Conservation (phyloP, 2,329 filamentous ascomycete species). For the Pseudocercospora eumusae region DNA sequence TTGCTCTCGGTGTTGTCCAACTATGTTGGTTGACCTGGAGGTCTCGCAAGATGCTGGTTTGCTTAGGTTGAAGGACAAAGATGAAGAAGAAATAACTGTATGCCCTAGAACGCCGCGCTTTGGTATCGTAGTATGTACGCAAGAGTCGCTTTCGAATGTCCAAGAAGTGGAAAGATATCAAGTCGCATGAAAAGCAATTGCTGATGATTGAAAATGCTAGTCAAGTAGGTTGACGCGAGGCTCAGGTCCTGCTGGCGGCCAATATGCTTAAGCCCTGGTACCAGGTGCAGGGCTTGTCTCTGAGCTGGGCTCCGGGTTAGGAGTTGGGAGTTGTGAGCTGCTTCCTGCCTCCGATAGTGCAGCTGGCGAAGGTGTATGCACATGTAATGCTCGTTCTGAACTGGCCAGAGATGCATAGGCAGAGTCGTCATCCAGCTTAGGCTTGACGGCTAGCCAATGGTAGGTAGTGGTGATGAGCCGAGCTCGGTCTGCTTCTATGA, state of each 20-base stretch:
- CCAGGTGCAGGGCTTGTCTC: no score
- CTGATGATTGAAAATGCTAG: background rate
- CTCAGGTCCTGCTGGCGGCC: no score
- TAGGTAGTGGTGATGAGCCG: slow-evolving; percentile 35
- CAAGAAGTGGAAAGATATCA: background rate
- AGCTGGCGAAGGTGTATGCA: background rate
- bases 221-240: background rate
- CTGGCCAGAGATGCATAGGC: slow-evolving; percentile 19
- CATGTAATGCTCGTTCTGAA: slow-evolving; percentile 10
- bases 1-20: no score
- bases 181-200: background rate
- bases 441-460: slow-evolving; percentile 37
- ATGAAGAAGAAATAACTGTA: background rate
- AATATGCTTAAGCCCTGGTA: no score
- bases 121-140: background rate
- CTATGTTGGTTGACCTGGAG: no score
- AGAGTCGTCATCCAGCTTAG: slow-evolving; percentile 14
- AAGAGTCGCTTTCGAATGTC: background rate
- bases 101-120: background rate
- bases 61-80: background rate
- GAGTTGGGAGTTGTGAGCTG: background rate
- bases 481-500: slow-evolving; percentile 33
- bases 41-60: background rate
- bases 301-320: background rate
- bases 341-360: background rate